phyloP scores from a whole-genome alignment of 2,329 filamentous ascomycete species.

The Penicillium sp. region DNA sequence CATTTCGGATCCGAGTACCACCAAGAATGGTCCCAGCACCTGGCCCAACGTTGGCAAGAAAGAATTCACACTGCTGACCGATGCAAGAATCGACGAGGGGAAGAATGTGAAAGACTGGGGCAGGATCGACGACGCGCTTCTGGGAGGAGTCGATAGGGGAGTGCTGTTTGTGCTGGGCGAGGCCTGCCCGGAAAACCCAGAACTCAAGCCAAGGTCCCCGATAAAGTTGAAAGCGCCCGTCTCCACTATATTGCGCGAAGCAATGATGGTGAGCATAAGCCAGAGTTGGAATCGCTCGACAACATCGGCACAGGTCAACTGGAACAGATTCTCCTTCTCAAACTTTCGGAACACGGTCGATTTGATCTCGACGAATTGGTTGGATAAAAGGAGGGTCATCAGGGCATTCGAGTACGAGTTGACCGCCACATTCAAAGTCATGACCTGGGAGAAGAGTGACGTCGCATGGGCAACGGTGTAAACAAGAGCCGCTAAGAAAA shows the following conservation, averaged over 20 bases:
- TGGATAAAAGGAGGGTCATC: conserved; percentile 84
- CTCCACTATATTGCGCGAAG: conserved; percentile 91
- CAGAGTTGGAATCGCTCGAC: conserved; percentile 96
- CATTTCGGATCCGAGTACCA: conserved; percentile 95
- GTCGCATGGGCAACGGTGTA: conserved; percentile 88
- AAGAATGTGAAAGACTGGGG: conserved; percentile 82
- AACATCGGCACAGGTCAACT: conserved; percentile 91
- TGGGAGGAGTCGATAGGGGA: conserved; percentile 52
- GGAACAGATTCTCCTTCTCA: conserved; percentile 95
- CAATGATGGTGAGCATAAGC: conserved; percentile 96
- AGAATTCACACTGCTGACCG: conserved; percentile 39
- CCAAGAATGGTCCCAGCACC: conserved; percentile 83
- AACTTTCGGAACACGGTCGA: conserved; percentile 98
- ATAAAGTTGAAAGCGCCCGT: conserved; percentile 70
- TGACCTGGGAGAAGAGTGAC: conserved; percentile 92
- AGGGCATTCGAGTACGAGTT: conserved; percentile 98
- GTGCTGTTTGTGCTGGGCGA: conserved; percentile 42
- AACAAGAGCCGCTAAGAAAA: conserved; percentile 77
- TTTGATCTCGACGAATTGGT: conserved; percentile 99
- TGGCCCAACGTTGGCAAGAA: conserved; percentile 55
- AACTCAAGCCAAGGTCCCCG: conserved; percentile 31
- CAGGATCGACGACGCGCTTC: conserved; percentile 61
- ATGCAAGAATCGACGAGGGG: conserved; percentile 51
- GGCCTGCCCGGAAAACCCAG: conserved; percentile 24
- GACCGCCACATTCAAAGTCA: conserved; percentile 94